Evolutionary conservation across 208 protist genomes (phyloP).

Genomic region (Naegleria gruberi): DNA sequence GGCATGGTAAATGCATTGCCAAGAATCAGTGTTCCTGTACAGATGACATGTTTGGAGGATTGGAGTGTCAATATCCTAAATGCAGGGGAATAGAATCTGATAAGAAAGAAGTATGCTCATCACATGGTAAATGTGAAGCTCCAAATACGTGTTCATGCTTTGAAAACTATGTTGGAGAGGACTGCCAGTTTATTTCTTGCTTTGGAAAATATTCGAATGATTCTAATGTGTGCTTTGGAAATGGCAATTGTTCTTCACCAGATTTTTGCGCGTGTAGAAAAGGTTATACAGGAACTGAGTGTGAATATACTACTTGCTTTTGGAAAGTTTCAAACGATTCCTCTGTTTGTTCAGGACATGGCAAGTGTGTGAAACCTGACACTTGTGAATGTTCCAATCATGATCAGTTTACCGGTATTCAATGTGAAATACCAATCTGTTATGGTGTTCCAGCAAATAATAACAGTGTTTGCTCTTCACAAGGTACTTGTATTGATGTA

Average conservation of each 20-base stretch:
- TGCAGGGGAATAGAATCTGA: no score
- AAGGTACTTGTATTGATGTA: neutral
- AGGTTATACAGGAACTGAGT: neutral
- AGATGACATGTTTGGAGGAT: no score
- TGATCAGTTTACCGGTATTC: neutral
- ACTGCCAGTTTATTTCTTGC: neutral
- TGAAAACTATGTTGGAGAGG: neutral
- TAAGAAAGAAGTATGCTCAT: neutral
- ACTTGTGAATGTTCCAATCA: neutral
- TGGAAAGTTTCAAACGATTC: neutral
- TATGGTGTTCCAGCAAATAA: neutral
- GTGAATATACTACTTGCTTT: neutral
- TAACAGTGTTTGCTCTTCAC: neutral
- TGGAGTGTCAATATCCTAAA: no score
- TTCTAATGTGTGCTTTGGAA: neutral
- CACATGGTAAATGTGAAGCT: neutral
- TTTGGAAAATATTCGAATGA: no score
- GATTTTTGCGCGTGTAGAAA: neutral
- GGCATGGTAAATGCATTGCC: neutral
- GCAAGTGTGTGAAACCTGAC: neutral
- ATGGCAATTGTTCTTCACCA: neutral
- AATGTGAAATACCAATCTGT: neutral
- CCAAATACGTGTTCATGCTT: neutral
- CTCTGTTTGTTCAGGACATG: neutral
- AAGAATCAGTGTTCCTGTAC: no score